Base-by-base conservation (phyloP, 148 eudicot species). In the Nepenthes gracilis region DNA sequence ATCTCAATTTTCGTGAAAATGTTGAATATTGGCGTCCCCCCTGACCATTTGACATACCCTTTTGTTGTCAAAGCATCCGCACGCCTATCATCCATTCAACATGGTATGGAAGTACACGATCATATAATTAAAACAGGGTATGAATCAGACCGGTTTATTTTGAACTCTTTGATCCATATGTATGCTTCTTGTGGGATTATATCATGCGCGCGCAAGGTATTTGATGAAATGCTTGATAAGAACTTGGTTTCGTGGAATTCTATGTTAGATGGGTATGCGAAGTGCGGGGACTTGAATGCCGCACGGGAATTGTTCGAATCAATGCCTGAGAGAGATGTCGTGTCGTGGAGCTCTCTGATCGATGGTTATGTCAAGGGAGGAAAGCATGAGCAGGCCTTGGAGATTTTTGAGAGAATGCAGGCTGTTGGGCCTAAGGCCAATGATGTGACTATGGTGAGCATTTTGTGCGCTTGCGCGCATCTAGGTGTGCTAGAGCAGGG, bases 391-490 rank as follows among this genome's bases (percentile, higher is more conserved):
- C 82, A 85, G 74, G 97, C 95, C 35, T 65, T 91, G 75, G 74
- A 60, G 2, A 57, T 83, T 58, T 91, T 91, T 43, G 77, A 68
- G 64, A 78, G 69, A 67, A 91, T 91, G 95, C 61, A 14, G 60
- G 70, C 2, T 2, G 55, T 34, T 2, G 91, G 95, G 8, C 63
- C 77, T 2, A 72, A 72, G 79, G 85, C 87, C 7, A 91, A 87
- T 72, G 95, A 87, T 80, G 97, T 91, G 57, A 91, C 97, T 5
- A 80, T 87, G 92, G 95, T 91, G 63, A 87, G 97, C 70, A 85
- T 85, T 67, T 67, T 91, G 55, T 75, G 87, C 75, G 95, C 97
- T 40, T 91, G 97, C 65, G 81, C 97, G 2, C 89, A 91, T 67
- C 74, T 91, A 67, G 95, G 97, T 47, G 85, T 89, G 4, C 85